These are phyloP conservation scores for Podila epigama DNA, from an alignment of 192 early-diverging fungal species.

Conservation along the genomic window DNA sequence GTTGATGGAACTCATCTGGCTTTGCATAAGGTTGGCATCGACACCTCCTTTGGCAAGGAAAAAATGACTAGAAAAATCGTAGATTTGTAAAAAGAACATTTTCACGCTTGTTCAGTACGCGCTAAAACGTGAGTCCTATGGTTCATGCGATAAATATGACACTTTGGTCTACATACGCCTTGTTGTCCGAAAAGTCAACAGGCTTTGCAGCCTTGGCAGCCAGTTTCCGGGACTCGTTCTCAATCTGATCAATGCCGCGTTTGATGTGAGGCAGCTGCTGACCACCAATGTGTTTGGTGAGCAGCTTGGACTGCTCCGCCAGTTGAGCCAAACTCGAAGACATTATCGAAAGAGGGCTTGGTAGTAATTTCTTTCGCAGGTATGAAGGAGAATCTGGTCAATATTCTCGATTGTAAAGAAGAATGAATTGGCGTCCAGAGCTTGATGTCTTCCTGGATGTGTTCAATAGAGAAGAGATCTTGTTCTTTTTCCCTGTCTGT, in stretches of 20 bases:
- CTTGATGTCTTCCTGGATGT: no score
- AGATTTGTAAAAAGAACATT: background rate
- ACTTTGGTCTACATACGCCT: slow-evolving; percentile 51
- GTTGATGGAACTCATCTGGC: slow-evolving; percentile 69
- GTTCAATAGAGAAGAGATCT: no score
- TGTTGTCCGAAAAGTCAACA: slow-evolving; percentile 47
- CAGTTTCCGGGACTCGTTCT: slow-evolving; percentile 81
- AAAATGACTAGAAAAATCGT: slow-evolving; percentile 67
- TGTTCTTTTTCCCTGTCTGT: no score
- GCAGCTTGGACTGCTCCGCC: slow-evolving; percentile 76
- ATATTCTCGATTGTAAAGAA: no score
- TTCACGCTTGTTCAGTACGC: background rate
- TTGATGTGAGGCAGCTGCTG: slow-evolving; percentile 79
- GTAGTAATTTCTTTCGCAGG: background rate
- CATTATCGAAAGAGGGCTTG: slow-evolving; percentile 9
- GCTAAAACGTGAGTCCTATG: no score
- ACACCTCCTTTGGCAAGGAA: slow-evolving; percentile 83
- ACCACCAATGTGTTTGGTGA: slow-evolving; percentile 74
- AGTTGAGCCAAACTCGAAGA: slow-evolving; percentile 59
- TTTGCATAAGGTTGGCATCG: slow-evolving; percentile 74
- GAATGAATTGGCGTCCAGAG: no score
- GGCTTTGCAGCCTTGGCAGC: slow-evolving; percentile 49
- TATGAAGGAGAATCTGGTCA: no score
- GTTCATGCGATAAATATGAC: no score
- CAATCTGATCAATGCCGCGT: slow-evolving; percentile 89